Conservation (phyloP, 2,329 filamentous ascomycete species). For the Talaromyces sp. region DNA sequence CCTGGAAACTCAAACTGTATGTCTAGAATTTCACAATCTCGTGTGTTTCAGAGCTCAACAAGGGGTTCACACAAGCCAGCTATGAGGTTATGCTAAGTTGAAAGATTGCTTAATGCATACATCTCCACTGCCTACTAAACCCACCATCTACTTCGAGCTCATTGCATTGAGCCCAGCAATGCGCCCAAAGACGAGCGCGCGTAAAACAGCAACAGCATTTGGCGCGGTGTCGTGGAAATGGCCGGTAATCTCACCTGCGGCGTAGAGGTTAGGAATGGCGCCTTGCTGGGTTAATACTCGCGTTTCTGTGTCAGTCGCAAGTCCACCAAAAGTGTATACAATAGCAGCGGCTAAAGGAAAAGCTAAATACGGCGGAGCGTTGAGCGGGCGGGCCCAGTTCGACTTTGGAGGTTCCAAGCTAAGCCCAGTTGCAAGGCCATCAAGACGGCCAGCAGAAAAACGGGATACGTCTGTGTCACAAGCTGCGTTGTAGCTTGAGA, state of each 20-base stretch:
- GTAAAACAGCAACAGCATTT: conserved; percentile 7
- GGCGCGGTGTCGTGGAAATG: conserved; percentile 6
- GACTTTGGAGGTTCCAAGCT: conserved; percentile 6
- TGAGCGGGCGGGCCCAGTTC: conserved; percentile 6
- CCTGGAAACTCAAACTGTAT: conserved; percentile 1
- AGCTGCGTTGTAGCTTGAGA: conserved; percentile 8
- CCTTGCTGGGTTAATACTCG: conserved; percentile 4
- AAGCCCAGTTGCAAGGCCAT: conserved; percentile 3
- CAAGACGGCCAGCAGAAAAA: conserved; percentile 6
- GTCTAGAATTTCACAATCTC: neutral
- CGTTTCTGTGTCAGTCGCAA: conserved; percentile 7
- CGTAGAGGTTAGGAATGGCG: conserved; percentile 7
- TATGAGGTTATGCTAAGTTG: conserved; percentile 1
- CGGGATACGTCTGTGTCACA: conserved; percentile 6
- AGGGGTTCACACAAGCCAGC: neutral
- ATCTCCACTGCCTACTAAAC: neutral
- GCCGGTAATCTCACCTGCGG: conserved; percentile 9
- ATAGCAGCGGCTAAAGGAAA: conserved; percentile 6
- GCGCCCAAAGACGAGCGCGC: conserved; percentile 6
- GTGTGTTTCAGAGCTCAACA: conserved; percentile 1
- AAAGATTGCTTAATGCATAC: conserved; percentile 1
- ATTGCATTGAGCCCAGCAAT: conserved; percentile 8
- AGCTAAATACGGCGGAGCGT: conserved; percentile 5
- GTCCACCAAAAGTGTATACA: conserved; percentile 8
- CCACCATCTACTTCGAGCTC: conserved; percentile 4